Conservation (phyloP, 2,329 filamentous ascomycete genomes). For the Coleophoma eucalyptorum region DNA sequence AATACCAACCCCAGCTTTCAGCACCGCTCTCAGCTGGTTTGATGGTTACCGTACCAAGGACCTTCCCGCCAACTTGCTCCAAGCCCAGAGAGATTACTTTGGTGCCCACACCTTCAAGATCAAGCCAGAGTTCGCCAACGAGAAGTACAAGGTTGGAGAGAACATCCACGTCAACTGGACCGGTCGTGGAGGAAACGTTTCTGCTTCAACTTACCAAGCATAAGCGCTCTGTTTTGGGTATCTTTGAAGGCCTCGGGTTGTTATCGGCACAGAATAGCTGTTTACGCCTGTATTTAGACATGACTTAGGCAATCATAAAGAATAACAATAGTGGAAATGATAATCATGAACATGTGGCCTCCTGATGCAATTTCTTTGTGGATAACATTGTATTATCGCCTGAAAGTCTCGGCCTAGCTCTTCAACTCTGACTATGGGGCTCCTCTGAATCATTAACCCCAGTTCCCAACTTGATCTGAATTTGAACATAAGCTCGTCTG, state of each 20-base stretch:
- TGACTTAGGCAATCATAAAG: conserved; percentile 1
- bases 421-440: too few species aligned
- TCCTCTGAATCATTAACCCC: too few species aligned
- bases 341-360: not conserved
- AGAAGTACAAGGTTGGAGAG: conserved; percentile 78
- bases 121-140: conserved; percentile 75
- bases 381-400: too few species aligned
- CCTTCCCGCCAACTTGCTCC: conserved; percentile 94
- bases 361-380: too few species aligned
- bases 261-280: not conserved
- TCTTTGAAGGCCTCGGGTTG: not conserved
- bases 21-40: conserved; percentile 96
- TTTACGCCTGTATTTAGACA: conserved; percentile 10
- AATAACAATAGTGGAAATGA: conserved; percentile 8
- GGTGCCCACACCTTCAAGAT: conserved; percentile 88
- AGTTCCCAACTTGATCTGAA: too few species aligned
- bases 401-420: too few species aligned
- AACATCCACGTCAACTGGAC: conserved; percentile 99
- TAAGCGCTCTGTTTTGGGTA: conserved; percentile 40
- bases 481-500: too few species aligned
- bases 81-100: conserved; percentile 99
- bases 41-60: conserved; percentile 98
- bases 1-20: conserved; percentile 95
- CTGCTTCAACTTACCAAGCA: conserved; percentile 95
- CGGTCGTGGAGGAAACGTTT: conserved; percentile 93